phyloP scores from a whole-genome alignment of 1,284 basidiomycete genomes.

The Neotropicomus parvogracilis region DNA sequence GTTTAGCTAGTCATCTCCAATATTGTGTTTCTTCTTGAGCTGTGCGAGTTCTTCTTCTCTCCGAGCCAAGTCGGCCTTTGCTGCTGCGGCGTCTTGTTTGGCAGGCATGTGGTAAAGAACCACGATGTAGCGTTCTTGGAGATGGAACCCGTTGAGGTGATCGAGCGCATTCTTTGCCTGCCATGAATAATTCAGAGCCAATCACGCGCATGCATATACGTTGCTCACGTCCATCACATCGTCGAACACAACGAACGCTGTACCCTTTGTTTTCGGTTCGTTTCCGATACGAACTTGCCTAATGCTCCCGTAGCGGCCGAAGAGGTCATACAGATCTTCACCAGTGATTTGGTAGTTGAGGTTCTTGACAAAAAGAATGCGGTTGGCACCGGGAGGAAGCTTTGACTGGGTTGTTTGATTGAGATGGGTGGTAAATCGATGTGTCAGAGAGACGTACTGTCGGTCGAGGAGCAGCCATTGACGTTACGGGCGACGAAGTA shows the following conservation, averaged over 20 bases:
- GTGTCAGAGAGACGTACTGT: constrained; percentile 43
- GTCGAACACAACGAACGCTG: constrained; percentile 91
- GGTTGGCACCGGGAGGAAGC: constrained; percentile 79
- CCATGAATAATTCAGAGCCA: constrained; percentile 16
- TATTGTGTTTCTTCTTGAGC: constrained; percentile 84
- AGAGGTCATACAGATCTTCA: constrained; percentile 94
- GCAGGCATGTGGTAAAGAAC: constrained; percentile 98
- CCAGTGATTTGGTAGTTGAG: constrained; percentile 94
- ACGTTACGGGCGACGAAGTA: constrained; percentile 7
- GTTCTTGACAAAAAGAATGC: constrained; percentile 86
- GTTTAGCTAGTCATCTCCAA: constrained; percentile 61
- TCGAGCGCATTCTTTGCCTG: constrained; percentile 95
- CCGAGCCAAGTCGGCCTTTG: constrained; percentile 88
- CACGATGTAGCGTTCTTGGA: constrained; percentile 97
- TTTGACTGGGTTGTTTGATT: constrained; percentile 51
- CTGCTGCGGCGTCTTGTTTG: constrained; percentile 87
- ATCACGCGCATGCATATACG: background rate
- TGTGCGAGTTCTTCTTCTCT: constrained; percentile 88
- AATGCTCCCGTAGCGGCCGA: constrained; percentile 96
- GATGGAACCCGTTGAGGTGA: constrained; percentile 96
- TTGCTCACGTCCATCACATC: constrained; percentile 82
- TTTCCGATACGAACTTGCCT: constrained; percentile 93
- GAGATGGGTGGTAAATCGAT: background rate
- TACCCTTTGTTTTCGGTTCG: constrained; percentile 90
- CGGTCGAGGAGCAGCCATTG: constrained; percentile 63